phyloP scores from a whole-genome alignment of 2,329 filamentous ascomycete genomes.

The Sporothrix curviconia region DNA sequence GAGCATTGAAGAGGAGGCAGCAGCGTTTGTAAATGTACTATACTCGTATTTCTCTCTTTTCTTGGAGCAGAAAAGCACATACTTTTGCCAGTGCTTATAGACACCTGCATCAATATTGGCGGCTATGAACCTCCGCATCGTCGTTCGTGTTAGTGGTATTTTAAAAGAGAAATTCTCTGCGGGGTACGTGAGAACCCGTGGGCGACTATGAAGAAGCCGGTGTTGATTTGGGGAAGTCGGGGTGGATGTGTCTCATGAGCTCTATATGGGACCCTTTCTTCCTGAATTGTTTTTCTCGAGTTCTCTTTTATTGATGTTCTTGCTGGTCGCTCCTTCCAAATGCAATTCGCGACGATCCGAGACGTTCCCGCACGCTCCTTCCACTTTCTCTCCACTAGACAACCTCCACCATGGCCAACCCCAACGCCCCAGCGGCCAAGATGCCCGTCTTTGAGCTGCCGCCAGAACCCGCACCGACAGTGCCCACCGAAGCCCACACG shows the following conservation, averaged over 20 bases:
- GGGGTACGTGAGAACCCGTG: not conserved
- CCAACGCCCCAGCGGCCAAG: not conserved
- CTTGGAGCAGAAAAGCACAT: too few relatives aligned
- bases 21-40: too few relatives aligned
- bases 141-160: not conserved
- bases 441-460: not conserved
- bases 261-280: too few relatives aligned
- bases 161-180: too few relatives aligned
- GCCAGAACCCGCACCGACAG: not conserved
- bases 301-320: not conserved
- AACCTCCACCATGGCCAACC: not conserved
- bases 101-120: too few relatives aligned
- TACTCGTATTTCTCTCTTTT: too few relatives aligned
- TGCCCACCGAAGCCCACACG: not conserved
- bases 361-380: not conserved
- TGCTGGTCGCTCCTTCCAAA: too few relatives aligned
- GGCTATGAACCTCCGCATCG: not conserved
- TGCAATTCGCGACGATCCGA: not conserved
- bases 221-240: not conserved
- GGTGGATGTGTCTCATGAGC: too few relatives aligned
- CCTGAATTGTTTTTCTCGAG: not conserved
- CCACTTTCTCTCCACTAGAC: too few relatives aligned
- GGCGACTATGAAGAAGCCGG: conserved; percentile 3
- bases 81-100: too few relatives aligned
- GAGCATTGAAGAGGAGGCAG: too few relatives aligned